Conservation (phyloP, 805 yeast species). For the Candida arabinofermentans region DNA sequence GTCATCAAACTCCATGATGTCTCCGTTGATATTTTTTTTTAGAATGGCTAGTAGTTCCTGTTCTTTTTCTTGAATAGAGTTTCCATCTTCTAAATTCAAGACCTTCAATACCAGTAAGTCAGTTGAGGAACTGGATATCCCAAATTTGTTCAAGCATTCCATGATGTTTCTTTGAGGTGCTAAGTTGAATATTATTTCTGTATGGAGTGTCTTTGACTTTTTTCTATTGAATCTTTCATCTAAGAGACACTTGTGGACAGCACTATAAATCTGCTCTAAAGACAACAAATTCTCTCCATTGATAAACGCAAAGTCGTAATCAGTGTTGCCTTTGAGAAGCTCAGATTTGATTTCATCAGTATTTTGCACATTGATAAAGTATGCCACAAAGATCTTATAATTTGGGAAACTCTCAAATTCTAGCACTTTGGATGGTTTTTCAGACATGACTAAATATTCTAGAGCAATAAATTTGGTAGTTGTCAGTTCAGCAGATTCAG, state of each 20-base stretch:
- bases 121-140: constrained; percentile 49
- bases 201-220: constrained; percentile 63
- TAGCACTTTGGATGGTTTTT: constrained; percentile 7
- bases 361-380: constrained; percentile 44
- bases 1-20: constrained; percentile 31
- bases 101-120: constrained; percentile 52
- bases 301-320: constrained; percentile 61
- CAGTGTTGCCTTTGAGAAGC: constrained; percentile 41
- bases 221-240: constrained; percentile 45
- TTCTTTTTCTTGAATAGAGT: constrained; percentile 5
- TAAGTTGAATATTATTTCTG: constrained; percentile 66
- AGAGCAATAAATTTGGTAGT: too few species aligned
- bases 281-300: constrained; percentile 57
- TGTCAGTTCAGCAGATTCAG: too few species aligned
- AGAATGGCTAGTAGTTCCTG: constrained; percentile 13
- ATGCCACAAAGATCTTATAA: constrained; percentile 21
- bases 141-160: constrained; percentile 70
- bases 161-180: constrained; percentile 68
- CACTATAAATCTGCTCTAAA: constrained; percentile 56
- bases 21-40: constrained; percentile 30
- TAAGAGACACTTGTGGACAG: constrained; percentile 55
- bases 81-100: constrained; percentile 21
- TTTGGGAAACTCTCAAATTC: constrained; percentile 18
- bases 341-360: constrained; percentile 40
- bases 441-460: constrained; percentile 2